Base-by-base conservation (phyloP, 2,329 filamentous ascomycete species). In the Fusarium paranaense region DNA sequence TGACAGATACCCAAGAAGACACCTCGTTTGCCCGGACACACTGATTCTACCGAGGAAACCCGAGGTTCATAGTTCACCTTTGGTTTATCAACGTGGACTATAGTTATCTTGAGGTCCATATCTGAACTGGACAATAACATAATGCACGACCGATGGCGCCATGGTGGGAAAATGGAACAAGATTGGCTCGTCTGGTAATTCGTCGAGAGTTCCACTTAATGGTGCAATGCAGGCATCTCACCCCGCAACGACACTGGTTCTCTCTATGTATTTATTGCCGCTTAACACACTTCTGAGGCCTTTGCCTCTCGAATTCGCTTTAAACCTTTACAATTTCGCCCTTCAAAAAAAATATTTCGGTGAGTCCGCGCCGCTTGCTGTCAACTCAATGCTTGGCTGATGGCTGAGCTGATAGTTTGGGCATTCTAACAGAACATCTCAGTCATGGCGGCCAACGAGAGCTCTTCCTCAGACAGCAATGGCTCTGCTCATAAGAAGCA, bases 391-490 rank as follows among this genome's bases (percentile, higher is more conserved):
- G n/a, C n/a, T n/a, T n/a, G n/a, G n/a, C n/a, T n/a, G n/a, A n/a
- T n/a, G n/a, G n/a, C n/a, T n/a, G n/a, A n/a, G n/a, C n/a, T n/a
- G n/a, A n/a, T 38, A n/a, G 37, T 20, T 42, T 42, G n/a, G 38
- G 38, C 10, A 13, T 13, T 6, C n/a, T 20, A 1, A 8, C 38
- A 8, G 11, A 45, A 22, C 45, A 18, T 7, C 14, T 8, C 7
- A 18, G 22, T 4, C 22, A 50, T 50, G 45, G 2, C 45, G 18
- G 2, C 22, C 45, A 50, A 30, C 45, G 13, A 16, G 2, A 25
- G 4, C 20, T 0, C 20, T 1, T 8, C 4, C 6, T 3, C 42
- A 5, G 13, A 3, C 9, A n/a, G 25, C 0, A 13, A 35, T 33
- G 30, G 3, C 6, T 7, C 40, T 11, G 2, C 22, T 3, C 9